phyloP scores from a whole-genome alignment of 257 asterid genomes.

The Schizonepeta tenuifolia region DNA sequence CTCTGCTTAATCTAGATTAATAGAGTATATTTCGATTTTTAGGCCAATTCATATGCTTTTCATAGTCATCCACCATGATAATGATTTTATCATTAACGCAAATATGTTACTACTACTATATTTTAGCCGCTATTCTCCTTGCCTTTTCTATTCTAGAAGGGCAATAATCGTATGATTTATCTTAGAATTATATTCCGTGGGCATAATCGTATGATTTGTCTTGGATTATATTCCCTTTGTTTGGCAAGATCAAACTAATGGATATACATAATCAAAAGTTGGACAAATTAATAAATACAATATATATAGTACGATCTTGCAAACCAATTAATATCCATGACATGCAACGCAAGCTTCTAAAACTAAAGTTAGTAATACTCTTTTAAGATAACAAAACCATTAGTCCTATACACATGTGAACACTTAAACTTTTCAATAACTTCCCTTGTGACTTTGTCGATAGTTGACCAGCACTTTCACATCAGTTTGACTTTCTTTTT shows the following conservation, averaged over 20 bases:
- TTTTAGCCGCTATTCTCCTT: neutral
- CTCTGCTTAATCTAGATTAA: slow-evolving; percentile 3
- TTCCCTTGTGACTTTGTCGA: neutral
- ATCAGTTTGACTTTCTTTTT: neutral
- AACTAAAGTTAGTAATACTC: no score
- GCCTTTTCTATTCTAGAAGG: neutral
- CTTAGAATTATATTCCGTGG: neutral
- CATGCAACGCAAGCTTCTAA: neutral
- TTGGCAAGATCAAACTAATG: neutral
- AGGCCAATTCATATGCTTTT: slow-evolving; percentile 21
- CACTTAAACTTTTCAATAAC: no score
- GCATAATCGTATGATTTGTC: no score
- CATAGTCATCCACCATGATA: no score
- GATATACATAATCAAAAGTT: no score
- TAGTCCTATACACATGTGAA: no score
- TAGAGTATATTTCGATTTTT: slow-evolving; percentile 1
- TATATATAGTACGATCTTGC: no score
- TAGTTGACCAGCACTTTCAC: neutral
- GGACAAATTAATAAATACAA: no score
- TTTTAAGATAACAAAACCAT: no score
- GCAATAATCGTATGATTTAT: neutral
- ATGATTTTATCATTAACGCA: no score
- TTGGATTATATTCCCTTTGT: no score
- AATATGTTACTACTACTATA: no score
- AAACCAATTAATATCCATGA: neutral